A percentile compares a stretch with the other conserved stretches of the same genome.
phyloP scores from a whole-genome alignment of 2,329 filamentous ascomycete species.

The Diplodia scrobiculata region DNA sequence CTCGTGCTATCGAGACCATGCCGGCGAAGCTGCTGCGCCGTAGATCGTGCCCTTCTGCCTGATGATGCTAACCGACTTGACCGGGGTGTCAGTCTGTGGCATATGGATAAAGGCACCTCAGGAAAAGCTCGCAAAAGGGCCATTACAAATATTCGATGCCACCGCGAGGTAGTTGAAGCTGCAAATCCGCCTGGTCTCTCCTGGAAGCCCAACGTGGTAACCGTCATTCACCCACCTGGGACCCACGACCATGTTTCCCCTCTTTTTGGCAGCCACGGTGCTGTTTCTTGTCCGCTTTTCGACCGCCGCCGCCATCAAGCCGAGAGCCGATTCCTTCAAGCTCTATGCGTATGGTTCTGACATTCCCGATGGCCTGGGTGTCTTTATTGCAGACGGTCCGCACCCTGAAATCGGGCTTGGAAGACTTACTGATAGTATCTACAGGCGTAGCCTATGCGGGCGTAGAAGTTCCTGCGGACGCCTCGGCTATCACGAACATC shows the following conservation, averaged over 20 bases:
- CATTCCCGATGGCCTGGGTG: constrained; percentile 36
- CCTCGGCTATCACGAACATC: constrained; percentile 37
- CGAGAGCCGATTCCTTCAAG: constrained; percentile 31
- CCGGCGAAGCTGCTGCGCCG: neutral
- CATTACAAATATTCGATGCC: constrained; percentile 11
- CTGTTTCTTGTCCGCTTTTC: constrained; percentile 7
- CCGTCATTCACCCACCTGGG: neutral
- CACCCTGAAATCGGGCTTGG: neutral
- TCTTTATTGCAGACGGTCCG: constrained; percentile 44
- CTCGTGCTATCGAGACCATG: constrained; percentile 5
- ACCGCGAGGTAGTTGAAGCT: neutral
- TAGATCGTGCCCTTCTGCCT: neutral
- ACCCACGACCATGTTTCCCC: constrained; percentile 5
- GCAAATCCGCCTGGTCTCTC: neutral
- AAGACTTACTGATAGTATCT: constrained; percentile 4
- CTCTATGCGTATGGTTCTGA: constrained; percentile 40
- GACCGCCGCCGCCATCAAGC: constrained; percentile 2
- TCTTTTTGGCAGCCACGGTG: constrained; percentile 5
- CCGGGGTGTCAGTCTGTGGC: neutral
- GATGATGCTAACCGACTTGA: neutral
- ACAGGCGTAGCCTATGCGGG: constrained; percentile 44
- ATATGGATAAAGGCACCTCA: neutral
- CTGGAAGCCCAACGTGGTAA: neutral
- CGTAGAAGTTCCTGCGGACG: constrained; percentile 30
- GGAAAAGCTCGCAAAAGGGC: neutral